These are phyloP conservation scores for Kuraishia borneana DNA, from an alignment of 805 yeast genomes.

Conservation along the genomic window DNA sequence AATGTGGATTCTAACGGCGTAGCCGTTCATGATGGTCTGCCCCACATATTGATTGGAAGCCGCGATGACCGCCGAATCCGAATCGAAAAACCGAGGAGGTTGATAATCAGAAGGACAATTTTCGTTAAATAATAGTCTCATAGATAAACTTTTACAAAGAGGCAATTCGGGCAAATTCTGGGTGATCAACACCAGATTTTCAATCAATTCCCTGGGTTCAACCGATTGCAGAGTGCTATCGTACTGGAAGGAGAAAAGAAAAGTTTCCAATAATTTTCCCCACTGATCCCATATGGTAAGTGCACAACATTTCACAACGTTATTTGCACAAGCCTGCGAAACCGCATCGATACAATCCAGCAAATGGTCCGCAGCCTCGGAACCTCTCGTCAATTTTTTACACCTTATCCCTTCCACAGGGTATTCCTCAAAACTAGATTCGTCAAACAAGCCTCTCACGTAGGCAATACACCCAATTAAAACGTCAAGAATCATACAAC, in stretches of 20 bases:
- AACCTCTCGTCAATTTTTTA: conserved; percentile 37
- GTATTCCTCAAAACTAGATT: conserved; percentile 39
- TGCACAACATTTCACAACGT: background rate
- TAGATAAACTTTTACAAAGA: conserved; percentile 28
- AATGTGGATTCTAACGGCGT: background rate
- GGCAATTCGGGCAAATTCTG: conserved; percentile 46
- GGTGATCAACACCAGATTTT: conserved; percentile 38
- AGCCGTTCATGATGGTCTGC: background rate
- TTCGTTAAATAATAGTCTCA: conserved; percentile 40
- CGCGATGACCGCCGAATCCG: too few species aligned
- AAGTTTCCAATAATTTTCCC: conserved; percentile 36
- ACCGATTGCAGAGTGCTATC: conserved; percentile 26
- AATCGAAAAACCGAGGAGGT: conserved; percentile 29
- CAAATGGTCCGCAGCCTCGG: conserved; percentile 34
- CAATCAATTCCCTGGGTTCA: conserved; percentile 36
- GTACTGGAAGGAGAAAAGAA: conserved; percentile 37
- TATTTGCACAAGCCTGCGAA: conserved; percentile 20
- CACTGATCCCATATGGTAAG: conserved; percentile 26
- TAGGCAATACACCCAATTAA: conserved; percentile 48
- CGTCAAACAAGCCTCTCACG: conserved; percentile 46
- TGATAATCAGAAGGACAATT: conserved; percentile 34
- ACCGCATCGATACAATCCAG: conserved; percentile 38
- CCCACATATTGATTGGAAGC: background rate
- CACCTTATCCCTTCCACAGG: conserved; percentile 33
- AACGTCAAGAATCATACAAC: too few species aligned